phyloP scores from a whole-genome alignment of 148 eudicot genomes.

The Cornus florida region DNA sequence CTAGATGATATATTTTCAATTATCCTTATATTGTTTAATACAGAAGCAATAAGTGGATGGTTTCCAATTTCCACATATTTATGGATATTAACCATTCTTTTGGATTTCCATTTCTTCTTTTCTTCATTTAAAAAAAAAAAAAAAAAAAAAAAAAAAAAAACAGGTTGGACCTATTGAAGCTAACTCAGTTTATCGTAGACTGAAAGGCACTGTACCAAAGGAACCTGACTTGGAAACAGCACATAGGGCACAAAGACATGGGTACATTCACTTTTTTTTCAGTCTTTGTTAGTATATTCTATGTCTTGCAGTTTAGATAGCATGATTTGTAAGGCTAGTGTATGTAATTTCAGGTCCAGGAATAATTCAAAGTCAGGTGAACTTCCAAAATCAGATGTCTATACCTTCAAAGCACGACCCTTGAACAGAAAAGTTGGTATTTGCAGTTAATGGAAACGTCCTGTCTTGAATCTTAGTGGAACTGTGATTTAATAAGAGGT shows the following conservation, averaged over 20 bases:
- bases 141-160: neutral
- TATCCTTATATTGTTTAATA: conserved; percentile 1
- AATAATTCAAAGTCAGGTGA: conserved; percentile 33
- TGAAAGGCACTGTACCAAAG: conserved; percentile 65
- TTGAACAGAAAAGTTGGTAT: conserved; percentile 55
- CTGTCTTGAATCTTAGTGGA: neutral
- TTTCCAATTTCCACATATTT: neutral
- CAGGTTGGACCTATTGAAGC: conserved; percentile 35
- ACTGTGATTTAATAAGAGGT: conserved; percentile 3
- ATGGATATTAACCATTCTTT: neutral
- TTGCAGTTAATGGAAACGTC: neutral
- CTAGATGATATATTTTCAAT: neutral
- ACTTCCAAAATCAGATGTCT: conserved; percentile 22
- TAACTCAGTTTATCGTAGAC: conserved; percentile 26
- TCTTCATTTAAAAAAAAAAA: neutral
- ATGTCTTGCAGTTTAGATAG: neutral
- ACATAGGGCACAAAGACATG: conserved; percentile 59
- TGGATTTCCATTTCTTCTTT: neutral
- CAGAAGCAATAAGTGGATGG: neutral
- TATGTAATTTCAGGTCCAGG: conserved; percentile 46
- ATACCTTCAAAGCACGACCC: conserved; percentile 39
- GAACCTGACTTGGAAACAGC: conserved; percentile 74
- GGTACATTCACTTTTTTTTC: conserved; percentile 37
- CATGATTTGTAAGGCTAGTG: neutral
- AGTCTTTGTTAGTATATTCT: neutral